These are phyloP conservation scores for Gymnopilus dilepis DNA, from an alignment of 768 basidiomycete species.

Conservation along the genomic window DNA sequence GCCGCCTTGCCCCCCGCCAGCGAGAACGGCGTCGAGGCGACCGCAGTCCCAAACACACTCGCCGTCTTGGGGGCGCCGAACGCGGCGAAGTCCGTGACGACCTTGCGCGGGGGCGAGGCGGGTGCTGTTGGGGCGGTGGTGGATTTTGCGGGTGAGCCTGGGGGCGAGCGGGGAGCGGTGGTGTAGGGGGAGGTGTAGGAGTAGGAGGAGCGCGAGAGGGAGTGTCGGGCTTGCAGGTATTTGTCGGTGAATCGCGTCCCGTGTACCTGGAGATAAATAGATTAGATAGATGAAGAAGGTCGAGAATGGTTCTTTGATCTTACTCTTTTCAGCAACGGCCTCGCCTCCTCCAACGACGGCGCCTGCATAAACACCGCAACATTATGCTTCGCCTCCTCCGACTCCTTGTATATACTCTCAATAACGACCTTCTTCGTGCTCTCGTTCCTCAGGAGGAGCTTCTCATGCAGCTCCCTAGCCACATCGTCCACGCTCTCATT, in stretches of 20 bases:
- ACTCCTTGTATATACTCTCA: slow-evolving; percentile 95
- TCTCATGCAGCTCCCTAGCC: slow-evolving; percentile 92
- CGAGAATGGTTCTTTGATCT: slow-evolving; percentile 24
- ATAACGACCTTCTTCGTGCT: slow-evolving; percentile 97
- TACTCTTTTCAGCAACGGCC: slow-evolving; percentile 82
- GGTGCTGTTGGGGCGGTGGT: slow-evolving; percentile 34
- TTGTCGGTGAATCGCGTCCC: slow-evolving; percentile 98
- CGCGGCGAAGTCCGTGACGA: slow-evolving; percentile 87
- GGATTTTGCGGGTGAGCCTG: slow-evolving; percentile 47
- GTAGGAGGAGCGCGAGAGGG: slow-evolving; percentile 59
- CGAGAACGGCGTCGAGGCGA: slow-evolving; percentile 80
- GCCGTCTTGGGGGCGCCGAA: slow-evolving; percentile 78
- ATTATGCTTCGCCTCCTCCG: slow-evolving; percentile 88
- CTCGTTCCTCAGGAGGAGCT: slow-evolving; percentile 88
- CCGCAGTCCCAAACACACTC: slow-evolving; percentile 86
- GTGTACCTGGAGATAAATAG: slow-evolving; percentile 62
- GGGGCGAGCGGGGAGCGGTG: slow-evolving; percentile 45
- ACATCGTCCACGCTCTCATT: slow-evolving; percentile 98
- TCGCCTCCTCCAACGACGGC: slow-evolving; percentile 70
- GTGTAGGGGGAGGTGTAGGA: slow-evolving; percentile 55
- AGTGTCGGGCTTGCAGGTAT: slow-evolving; percentile 79
- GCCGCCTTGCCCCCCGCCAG: slow-evolving; percentile 82
- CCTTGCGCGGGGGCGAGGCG: slow-evolving; percentile 82
- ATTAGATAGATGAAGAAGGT: slow-evolving; percentile 11
- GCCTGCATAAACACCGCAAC: slow-evolving; percentile 84